Base-by-base conservation (phyloP, 495 filamentous ascomycete genomes). In the Talaromyces nanjingensis region DNA sequence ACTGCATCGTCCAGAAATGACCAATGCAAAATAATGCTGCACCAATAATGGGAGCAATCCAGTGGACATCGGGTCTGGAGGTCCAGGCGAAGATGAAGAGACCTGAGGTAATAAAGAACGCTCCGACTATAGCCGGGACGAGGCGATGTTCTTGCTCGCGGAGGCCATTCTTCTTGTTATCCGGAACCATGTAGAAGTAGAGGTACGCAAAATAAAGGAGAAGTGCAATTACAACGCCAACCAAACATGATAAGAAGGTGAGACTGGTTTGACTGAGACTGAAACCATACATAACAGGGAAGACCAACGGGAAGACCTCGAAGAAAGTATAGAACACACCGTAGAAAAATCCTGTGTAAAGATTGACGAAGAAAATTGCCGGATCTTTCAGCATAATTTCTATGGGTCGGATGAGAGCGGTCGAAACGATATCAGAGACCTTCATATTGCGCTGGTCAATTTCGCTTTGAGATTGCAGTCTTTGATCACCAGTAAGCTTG, bases 251-350 rank as follows among this genome's bases (percentile, higher is more conserved):
- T 6, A 84, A 65, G 68, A 82, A 85, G 8, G 79, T 78, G 3
- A 83, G 72, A 4, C 83, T 80, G 63, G 69, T 71, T 66, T 76
- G 20, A 3, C 78, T 78, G 1, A 78, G 67, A 42, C 74, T 74
- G 71, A 85, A 84, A 62, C 70, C 68, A 68, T 81, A 82, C 11
- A 79, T 77, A 6, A 71, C 72, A 47, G 67, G 27, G 66, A 81
- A 86, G 62, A 84, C 76, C 24, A 83, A 74, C 2, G 81, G 82
- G 70, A 84, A 86, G 7, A 76, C 78, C 65, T 86, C 83, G 71
- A 86, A 84, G 74, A 76, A 86, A 67, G 80, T 75, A 67, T 84
- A 86, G 9, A 81, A 72, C 31, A 85, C 77, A 6, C 77, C 81
- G 53, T 86, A 84, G 47, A 80, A 74, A 1, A 85, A 72, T 6